Conservation (phyloP, 2,329 filamentous ascomycete species). For the Nannizzia gypsea region DNA sequence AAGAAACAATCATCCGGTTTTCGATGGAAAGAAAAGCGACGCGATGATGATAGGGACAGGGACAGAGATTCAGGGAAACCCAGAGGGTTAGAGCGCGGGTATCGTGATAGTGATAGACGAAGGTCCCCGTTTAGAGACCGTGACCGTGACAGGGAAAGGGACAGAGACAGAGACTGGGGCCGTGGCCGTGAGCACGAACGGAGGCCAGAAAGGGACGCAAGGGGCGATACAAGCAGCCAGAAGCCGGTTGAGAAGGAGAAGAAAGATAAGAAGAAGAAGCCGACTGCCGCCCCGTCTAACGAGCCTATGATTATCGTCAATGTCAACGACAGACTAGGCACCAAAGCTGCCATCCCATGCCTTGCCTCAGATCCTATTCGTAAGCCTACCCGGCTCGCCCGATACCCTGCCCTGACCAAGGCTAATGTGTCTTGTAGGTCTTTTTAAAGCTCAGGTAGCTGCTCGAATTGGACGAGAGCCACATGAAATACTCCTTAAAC, state of each 20-base stretch:
- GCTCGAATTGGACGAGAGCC: conserved; percentile 78
- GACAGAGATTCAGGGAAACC: conserved; percentile 29
- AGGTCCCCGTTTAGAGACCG: conserved; percentile 17
- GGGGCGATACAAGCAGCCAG: conserved; percentile 15
- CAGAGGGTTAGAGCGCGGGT: conserved; percentile 43
- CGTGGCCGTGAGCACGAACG: conserved; percentile 18
- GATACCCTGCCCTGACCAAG: background rate
- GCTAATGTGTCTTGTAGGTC: conserved; percentile 29
- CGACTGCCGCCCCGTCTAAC: conserved; percentile 27
- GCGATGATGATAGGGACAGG: conserved; percentile 33
- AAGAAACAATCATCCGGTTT: conserved; percentile 27
- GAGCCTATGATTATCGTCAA: conserved; percentile 90
- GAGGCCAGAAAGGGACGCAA: conserved; percentile 18
- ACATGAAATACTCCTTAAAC: conserved; percentile 81
- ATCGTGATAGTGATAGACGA: conserved; percentile 26
- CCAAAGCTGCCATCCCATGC: conserved; percentile 89
- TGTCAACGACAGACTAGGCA: conserved; percentile 89
- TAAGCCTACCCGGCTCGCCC: conserved; percentile 17
- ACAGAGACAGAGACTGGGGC: conserved; percentile 21
- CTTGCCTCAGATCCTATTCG: conserved; percentile 70
- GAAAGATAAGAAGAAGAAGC: conserved; percentile 32
- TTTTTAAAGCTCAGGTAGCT: conserved; percentile 86
- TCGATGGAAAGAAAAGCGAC: conserved; percentile 40
- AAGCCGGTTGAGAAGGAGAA: conserved; percentile 20
- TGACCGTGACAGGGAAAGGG: conserved; percentile 9